These are phyloP conservation scores for Rosa multiflora DNA, from an alignment of 306 rosid genomes.

Conservation along the genomic window DNA sequence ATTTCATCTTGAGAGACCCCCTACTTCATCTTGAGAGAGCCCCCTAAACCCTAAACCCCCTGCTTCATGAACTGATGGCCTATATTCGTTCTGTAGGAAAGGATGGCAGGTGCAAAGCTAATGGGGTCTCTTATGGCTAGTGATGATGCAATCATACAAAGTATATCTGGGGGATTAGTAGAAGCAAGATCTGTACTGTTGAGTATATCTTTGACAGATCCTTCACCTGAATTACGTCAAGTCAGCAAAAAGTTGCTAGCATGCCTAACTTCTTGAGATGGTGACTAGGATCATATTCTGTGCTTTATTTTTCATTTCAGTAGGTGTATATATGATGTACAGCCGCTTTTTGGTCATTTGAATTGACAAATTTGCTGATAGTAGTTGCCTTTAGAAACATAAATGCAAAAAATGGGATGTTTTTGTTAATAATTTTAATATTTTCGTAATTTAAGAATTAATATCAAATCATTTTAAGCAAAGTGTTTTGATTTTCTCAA, in stretches of 20 bases:
- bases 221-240: slow-evolving; percentile 60
- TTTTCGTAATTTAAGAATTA: too few species aligned
- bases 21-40: too few species aligned
- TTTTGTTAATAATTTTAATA: background rate
- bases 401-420: background rate
- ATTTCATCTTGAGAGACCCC: background rate
- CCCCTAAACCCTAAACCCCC: too few species aligned
- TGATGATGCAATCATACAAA: slow-evolving; percentile 70
- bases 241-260: slow-evolving; percentile 70
- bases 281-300: background rate
- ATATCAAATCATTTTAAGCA: too few species aligned
- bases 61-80: background rate
- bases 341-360: background rate
- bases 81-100: slow-evolving; percentile 57
- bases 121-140: slow-evolving; percentile 87
- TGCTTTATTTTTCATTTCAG: background rate
- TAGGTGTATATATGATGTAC: background rate
- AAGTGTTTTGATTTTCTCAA: too few species aligned
- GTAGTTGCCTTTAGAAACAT: background rate
- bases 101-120: slow-evolving; percentile 79
- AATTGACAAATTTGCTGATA: background rate
- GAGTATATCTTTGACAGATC: slow-evolving; percentile 48
- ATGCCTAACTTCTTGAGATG: slow-evolving; percentile 60
- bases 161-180: slow-evolving; percentile 56
- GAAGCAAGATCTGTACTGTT: slow-evolving; percentile 74